These are phyloP conservation scores for Xylariaceae sp. DNA, from an alignment of 2,329 filamentous ascomycete species.

Conservation along the genomic window DNA sequence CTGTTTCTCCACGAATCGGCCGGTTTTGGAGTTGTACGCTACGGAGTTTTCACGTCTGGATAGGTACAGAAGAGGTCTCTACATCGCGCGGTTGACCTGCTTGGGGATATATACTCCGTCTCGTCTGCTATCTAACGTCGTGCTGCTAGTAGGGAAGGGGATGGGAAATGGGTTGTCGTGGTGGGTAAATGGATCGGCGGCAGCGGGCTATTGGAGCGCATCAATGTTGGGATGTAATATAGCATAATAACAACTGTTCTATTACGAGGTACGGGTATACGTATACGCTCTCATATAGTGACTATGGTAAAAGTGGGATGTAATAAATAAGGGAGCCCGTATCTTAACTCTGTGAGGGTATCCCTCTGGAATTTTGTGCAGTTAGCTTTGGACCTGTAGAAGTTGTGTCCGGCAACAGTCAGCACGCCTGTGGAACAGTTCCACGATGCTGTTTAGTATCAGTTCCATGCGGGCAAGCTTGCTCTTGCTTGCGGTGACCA, in stretches of 20 bases:
- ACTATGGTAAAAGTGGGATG: neutral
- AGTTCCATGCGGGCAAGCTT: slow-evolving; percentile 14
- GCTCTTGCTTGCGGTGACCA: slow-evolving; percentile 34
- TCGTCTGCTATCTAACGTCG: too few relatives aligned
- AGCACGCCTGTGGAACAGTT: neutral
- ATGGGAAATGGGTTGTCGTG: neutral
- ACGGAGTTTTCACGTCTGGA: neutral
- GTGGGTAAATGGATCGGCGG: slow-evolving; percentile 11
- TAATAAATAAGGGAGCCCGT: slow-evolving; percentile 16
- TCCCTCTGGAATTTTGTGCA: neutral
- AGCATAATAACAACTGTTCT: neutral
- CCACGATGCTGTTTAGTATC: slow-evolving; percentile 20
- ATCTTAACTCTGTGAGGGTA: neutral
- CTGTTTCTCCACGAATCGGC: slow-evolving; percentile 31
- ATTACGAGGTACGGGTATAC: neutral
- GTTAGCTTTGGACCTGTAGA: neutral
- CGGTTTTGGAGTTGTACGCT: neutral
- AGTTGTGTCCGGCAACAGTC: neutral
- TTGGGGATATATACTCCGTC: neutral
- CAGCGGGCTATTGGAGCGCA: slow-evolving; percentile 24
- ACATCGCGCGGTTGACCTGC: neutral
- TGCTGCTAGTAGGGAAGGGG: neutral
- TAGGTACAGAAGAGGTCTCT: neutral
- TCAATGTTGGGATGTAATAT: neutral
- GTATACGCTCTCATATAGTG: too few relatives aligned